Percentiles rank a stretch among this genome's conserved stretches.
phyloP scores from a whole-genome alignment of 305 asterid genomes.

The Fraxinus albicans region DNA sequence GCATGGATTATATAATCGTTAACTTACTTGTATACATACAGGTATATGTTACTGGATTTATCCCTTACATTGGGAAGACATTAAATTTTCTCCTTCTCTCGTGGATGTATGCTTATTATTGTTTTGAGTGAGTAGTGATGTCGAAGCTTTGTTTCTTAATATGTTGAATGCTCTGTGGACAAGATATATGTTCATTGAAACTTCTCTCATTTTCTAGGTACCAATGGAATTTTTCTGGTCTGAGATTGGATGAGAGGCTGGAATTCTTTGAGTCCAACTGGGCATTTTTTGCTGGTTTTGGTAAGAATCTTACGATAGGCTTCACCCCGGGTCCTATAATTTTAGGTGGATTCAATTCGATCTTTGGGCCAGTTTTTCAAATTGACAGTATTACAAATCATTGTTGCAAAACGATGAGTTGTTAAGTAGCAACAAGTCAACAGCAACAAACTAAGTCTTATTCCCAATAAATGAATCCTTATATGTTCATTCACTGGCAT shows the following conservation, averaged over 20 bases:
- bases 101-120: conserved; percentile 97
- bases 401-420: neutral
- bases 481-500: neutral
- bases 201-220: conserved; percentile 50
- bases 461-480: neutral
- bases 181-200: conserved; percentile 15
- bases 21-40: conserved; percentile 29
- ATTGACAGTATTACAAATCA: neutral
- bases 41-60: conserved; percentile 72
- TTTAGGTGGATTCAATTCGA: neutral
- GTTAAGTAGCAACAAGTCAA: neutral
- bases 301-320: conserved; percentile 36
- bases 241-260: conserved; percentile 89
- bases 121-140: conserved; percentile 79
- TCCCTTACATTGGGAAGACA: conserved; percentile 71
- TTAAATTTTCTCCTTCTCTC: conserved; percentile 77
- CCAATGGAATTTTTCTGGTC: conserved; percentile 90
- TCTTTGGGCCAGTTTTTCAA: neutral
- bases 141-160: conserved; percentile 11
- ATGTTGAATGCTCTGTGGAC: neutral
- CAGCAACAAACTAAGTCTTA: neutral
- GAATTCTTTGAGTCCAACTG: conserved; percentile 95
- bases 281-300: conserved; percentile 97
- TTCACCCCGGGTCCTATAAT: neutral
- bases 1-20: neutral